Evolutionary conservation across 768 basidiomycete species (phyloP), one percentile per base, ranked within the genome.

Genomic region (Lepiota brunneoincarnata): DNA sequence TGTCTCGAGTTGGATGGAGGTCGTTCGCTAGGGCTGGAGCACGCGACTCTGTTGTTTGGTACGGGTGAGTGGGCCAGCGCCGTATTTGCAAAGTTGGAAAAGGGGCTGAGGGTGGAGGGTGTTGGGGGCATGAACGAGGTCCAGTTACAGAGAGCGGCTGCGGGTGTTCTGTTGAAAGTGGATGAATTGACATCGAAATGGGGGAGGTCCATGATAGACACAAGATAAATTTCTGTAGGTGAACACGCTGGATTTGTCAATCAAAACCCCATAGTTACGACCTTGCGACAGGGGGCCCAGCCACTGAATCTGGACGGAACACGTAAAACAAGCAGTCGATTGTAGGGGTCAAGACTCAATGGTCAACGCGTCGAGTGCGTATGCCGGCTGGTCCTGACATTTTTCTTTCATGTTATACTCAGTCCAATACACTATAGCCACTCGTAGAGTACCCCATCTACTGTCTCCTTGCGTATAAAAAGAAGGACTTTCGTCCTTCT

Each of bases 81-180:
- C 43, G 73, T 94, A 2, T 87, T 95, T 63, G 67, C 73, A 9
- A 68, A 63, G 49, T 66, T 94, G 51, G 88, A 91, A 53, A 77
- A 78, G 59, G 89, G 93, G 1, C 63, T 79, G 37, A 79, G 70
- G 46, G 69, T 86, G 21, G 70, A 78, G 57, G 83, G 87, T 2
- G 79, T 82, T 3, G 87, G 91, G 42, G 89, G 92, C 17, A 61
- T 76, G 45, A 75, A 85, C 57, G 84, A 86, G 63, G 65, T 77
- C 1, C 80, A 81, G 58, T 64, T 93, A 31, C 79, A 78, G 50
- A 81, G 85, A 50, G 84, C 83, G 1, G 84, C 87, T 2, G 92
- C 91, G 1, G 91, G 91, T 0, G 87, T 94, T 1, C 66, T 95
- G 40, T 69, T 97, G 51, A 91, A 90, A 65, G 80, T 91, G 4